A percentile compares a stretch with the other conserved stretches of the same genome.
phyloP scores from a whole-genome alignment of 805 yeast species.

The Metschnikowia dekortorum region DNA sequence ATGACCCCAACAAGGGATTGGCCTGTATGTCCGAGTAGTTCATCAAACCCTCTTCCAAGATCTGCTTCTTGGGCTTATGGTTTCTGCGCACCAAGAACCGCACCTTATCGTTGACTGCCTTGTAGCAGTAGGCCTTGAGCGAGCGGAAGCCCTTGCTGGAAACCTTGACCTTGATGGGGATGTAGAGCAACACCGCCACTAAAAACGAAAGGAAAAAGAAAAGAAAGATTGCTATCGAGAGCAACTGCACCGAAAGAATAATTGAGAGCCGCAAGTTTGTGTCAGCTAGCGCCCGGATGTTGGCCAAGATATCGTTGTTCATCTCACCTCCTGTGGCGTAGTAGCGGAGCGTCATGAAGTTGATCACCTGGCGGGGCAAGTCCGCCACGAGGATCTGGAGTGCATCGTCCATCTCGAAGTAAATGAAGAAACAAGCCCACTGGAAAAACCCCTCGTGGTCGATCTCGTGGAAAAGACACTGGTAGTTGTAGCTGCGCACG shows the following conservation, averaged over 20 bases:
- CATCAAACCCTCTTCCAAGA: slow-evolving; percentile 28
- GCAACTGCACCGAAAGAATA: slow-evolving; percentile 69
- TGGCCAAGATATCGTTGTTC: slow-evolving; percentile 40
- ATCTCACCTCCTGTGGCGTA: slow-evolving; percentile 47
- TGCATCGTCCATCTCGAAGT: slow-evolving; percentile 61
- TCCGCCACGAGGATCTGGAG: slow-evolving; percentile 66
- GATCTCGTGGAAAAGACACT: slow-evolving; percentile 68
- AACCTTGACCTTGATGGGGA: slow-evolving; percentile 48
- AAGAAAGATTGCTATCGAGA: slow-evolving; percentile 71
- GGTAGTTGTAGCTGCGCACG: slow-evolving; percentile 53
- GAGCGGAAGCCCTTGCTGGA: slow-evolving; percentile 36
- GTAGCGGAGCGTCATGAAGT: slow-evolving; percentile 61
- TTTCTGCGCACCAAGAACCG: slow-evolving; percentile 45
- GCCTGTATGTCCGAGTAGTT: slow-evolving; percentile 20
- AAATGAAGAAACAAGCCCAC: slow-evolving; percentile 62
- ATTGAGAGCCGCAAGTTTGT: slow-evolving; percentile 62
- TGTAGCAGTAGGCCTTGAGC: slow-evolving; percentile 59
- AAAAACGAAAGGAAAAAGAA: slow-evolving; percentile 55
- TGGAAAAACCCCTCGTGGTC: slow-evolving; percentile 61
- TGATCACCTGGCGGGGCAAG: slow-evolving; percentile 82
- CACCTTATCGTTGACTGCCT: slow-evolving; percentile 54
- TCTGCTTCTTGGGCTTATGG: slow-evolving; percentile 33
- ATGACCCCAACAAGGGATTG: slow-evolving; percentile 24
- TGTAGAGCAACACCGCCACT: slow-evolving; percentile 48
- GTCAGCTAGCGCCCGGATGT: slow-evolving; percentile 55